Base-by-base conservation (phyloP, 306 rosid species). In the Lathyrus oleraceus region DNA sequence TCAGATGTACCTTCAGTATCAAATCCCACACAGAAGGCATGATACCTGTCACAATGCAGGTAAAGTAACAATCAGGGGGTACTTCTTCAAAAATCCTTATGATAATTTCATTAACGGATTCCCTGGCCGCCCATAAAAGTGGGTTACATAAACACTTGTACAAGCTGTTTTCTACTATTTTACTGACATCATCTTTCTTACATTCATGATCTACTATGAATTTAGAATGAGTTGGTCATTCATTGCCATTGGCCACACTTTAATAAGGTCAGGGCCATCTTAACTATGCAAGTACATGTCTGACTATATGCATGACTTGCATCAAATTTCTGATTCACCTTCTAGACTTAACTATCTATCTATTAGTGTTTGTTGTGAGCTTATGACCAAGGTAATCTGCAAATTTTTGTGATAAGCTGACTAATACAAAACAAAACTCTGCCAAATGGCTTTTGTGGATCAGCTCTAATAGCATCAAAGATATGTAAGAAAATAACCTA, bases 21-120 rank as follows among this genome's bases (percentile, higher is more conserved):
- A 83, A 91, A 94, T 65, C 91, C 97, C 86, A 91, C 97, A 81
- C 97, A 94, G 76, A 88, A 91, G 69, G 99, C 99, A 72, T 94
- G 99, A 77, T 94, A 94, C 99, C 99, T 94, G 85, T 72, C 67
- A 58, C 67, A 73, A 70, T 64, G 74, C 58, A 74, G 52, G 61
- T 60, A 61, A 66, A 80, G 68, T 44, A 66, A 64, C 64, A 71
- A 79, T 67, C 70, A 65, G 28, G 62, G 43, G 81, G 64, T 47
- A 67, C 65, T 58, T 70, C 65, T 59, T 30, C 30, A 23, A 40
- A 65, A 56, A 70, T 35, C 49, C 9, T 53, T 23, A 53, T 56
- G 52, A 23, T n/a, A 51, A 78, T 65, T 14, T 60, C 74, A 73
- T 58, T 19, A 73, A 65, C 47, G 28, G 51, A 63, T 63, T 62